phyloP scores from a whole-genome alignment of 495 filamentous ascomycete species.

The Penicillium alfredii region DNA sequence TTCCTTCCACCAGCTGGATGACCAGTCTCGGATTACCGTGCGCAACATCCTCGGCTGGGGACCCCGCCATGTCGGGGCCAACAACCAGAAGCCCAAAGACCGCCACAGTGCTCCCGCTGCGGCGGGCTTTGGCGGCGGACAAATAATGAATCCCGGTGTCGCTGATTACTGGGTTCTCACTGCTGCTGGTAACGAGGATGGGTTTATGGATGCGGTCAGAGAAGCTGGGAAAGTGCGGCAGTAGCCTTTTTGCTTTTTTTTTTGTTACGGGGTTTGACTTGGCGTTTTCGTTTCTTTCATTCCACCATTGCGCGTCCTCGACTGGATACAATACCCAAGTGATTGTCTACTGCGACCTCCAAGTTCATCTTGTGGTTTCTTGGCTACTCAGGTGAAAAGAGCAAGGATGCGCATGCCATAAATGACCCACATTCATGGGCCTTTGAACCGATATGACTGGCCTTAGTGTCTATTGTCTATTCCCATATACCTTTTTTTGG shows the following conservation, averaged over 20 bases:
- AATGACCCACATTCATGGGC: too few relatives aligned
- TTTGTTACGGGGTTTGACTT: too few relatives aligned
- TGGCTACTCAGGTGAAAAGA: too few relatives aligned
- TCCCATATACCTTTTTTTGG: too few relatives aligned
- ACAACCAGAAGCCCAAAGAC: constrained; percentile 27
- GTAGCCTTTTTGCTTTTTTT: constrained; percentile 1
- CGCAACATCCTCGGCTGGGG: constrained; percentile 50
- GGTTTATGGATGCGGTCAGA: constrained; percentile 63
- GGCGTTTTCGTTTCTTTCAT: too few relatives aligned
- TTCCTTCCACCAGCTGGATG: constrained; percentile 44
- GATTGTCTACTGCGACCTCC: too few relatives aligned
- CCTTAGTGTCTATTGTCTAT: too few relatives aligned
- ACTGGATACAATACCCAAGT: too few relatives aligned
- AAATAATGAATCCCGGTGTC: constrained; percentile 31
- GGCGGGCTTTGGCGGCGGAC: constrained; percentile 38
- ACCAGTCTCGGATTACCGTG: constrained; percentile 30
- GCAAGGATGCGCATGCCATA: too few relatives aligned
- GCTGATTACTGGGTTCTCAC: constrained; percentile 42
- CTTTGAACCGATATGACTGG: too few relatives aligned
- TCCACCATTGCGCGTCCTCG: too few relatives aligned
- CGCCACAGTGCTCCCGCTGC: constrained; percentile 38
- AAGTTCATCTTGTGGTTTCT: too few relatives aligned
- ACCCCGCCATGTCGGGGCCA: constrained; percentile 31
- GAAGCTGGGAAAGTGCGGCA: constrained; percentile 60
- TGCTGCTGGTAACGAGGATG: constrained; percentile 53